Evolutionary conservation across 306 rosid species (phyloP), one percentile per base, ranked within the genome.

Genomic region (Bauhinia variegata): DNA sequence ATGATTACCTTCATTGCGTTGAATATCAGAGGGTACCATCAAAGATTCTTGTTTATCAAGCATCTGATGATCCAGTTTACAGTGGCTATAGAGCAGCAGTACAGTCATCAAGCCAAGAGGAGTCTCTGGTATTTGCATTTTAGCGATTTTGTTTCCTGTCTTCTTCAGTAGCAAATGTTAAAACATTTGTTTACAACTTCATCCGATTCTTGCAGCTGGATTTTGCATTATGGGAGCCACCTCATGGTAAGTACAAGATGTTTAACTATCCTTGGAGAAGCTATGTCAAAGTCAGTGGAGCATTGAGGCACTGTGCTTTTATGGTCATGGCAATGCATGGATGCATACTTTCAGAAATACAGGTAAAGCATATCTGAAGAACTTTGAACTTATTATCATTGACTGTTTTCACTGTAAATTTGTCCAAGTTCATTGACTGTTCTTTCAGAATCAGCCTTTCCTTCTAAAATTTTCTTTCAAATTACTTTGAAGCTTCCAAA

Each of bases 241-340:
- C 96, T 36, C 96, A 88, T 69, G 96, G 92, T 31, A 92, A 83
- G 41, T 86, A 86, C 67, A 84, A 71, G 70, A 65, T 48, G 55
- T 84, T 86, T 72, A 75, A 74, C 16, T 86, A 88, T 80, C 92
- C 96, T 13, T 88, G 92, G 92, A 80, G 46, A 80, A 80, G 67
- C 80, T 88, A 86, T 33, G 83, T 74, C 73, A 76, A 80, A 78
- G 72, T 86, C 8, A 70, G 89, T 52, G 96, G 96, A 57, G 87
- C 96, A 61, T 65, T 88, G 68, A 86, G 96, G 82, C 89, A 86
- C 63, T 88, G 96, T 67, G 92, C 96, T 43, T 78, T 84, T 74
- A 86, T 80, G 89, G 86, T 86, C 72, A 88, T 88, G 96, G 96
- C 86, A 19, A 80, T 88, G 96, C 96, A 88, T 65, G 96, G 96